phyloP scores from a whole-genome alignment of 345 rosid genomes.

The Eucalyptus sp. region DNA sequence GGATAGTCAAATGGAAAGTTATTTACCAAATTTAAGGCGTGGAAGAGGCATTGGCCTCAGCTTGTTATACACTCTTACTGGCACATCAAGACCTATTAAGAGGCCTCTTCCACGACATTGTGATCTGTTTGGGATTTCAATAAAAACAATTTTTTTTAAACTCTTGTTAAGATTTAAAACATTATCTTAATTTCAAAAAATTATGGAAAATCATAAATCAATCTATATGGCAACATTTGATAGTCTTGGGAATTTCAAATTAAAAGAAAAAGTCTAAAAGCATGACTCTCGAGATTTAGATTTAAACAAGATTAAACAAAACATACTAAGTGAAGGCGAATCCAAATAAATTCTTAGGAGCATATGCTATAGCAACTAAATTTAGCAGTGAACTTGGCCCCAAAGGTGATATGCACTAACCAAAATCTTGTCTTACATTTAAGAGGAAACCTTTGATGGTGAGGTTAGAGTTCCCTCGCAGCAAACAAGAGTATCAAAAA shows the following conservation, averaged over 20 bases:
- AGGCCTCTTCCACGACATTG: no score
- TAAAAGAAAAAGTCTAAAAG: not conserved
- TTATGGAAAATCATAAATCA: no score
- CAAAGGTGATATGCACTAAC: not conserved
- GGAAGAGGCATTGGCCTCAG: no score
- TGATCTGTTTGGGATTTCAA: not conserved
- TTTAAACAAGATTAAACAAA: no score
- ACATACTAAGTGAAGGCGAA: not conserved
- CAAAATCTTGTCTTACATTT: accelerated
- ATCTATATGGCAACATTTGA: not conserved
- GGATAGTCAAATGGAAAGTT: no score
- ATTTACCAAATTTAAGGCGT: no score
- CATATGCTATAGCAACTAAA: not conserved
- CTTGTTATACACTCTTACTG: no score
- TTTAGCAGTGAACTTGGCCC: not conserved
- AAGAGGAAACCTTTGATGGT: not conserved
- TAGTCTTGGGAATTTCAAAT: not conserved
- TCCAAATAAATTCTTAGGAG: not conserved
- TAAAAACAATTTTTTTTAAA: no score
- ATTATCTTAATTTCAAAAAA: no score
- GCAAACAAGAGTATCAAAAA: no score
- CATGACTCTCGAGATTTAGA: accelerated
- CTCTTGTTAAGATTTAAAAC: not conserved
- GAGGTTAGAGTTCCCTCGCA: not conserved
- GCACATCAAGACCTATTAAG: no score